Evolutionary conservation across 2,329 filamentous ascomycete species (phyloP).

Genomic region (Calonectria pseudoturangicola): DNA sequence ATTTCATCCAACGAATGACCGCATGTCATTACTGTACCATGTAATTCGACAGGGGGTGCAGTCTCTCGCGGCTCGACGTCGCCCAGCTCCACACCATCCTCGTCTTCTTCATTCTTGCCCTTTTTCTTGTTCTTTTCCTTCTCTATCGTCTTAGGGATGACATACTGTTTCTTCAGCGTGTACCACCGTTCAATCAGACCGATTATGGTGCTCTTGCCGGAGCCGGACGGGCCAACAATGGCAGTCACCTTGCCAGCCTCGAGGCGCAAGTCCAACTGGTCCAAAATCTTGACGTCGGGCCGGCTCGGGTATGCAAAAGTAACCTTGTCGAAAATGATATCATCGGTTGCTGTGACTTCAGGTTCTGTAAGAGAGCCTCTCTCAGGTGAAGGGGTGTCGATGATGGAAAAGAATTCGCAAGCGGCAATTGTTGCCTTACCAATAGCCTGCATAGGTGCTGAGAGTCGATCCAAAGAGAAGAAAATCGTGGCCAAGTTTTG

Average conservation of each 20-base stretch:
- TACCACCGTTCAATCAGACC: constrained; percentile 85
- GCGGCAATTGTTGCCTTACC: constrained; percentile 75
- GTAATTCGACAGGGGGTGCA: constrained; percentile 67
- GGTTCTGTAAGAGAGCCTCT: constrained; percentile 61
- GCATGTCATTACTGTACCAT: constrained; percentile 69
- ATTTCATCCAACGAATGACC: constrained; percentile 73
- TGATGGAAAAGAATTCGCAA: constrained; percentile 74
- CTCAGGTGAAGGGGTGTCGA: constrained; percentile 66
- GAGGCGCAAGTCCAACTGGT: constrained; percentile 75
- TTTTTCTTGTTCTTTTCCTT: constrained; percentile 67
- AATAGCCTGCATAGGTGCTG: constrained; percentile 74
- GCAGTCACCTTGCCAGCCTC: constrained; percentile 81
- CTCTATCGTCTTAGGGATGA: constrained; percentile 67
- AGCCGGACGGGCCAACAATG: constrained; percentile 83
- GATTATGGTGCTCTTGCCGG: constrained; percentile 84
- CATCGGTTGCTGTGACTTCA: constrained; percentile 61
- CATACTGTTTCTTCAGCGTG: constrained; percentile 71
- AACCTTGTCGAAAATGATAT: constrained; percentile 74
- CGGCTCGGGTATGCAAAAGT: constrained; percentile 84
- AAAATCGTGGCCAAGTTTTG: no score
- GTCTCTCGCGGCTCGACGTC: constrained; percentile 60
- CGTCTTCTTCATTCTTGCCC: constrained; percentile 61
- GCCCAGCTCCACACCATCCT: constrained; percentile 54
- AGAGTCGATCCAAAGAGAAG: constrained; percentile 73
- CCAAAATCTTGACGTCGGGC: constrained; percentile 77